These are phyloP conservation scores for Lagenaria siceraria DNA, from an alignment of 306 rosid genomes.

Conservation along the genomic window DNA sequence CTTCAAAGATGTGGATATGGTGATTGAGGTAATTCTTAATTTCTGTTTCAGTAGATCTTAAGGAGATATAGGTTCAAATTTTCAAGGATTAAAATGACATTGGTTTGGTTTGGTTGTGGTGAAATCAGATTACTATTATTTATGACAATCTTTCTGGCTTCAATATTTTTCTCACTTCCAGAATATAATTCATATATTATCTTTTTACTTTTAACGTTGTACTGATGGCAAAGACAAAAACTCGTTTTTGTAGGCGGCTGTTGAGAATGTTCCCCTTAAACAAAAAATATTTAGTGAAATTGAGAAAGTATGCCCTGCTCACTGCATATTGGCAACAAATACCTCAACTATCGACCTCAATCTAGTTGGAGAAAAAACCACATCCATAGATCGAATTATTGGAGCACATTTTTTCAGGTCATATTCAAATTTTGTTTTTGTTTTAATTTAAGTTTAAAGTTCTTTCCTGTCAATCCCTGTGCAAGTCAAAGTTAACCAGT, in stretches of 20 bases:
- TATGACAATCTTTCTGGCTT: not conserved
- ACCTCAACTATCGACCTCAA: conserved; percentile 86
- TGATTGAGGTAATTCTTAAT: conserved; percentile 58
- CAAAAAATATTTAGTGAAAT: conserved; percentile 78
- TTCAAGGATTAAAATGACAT: not conserved
- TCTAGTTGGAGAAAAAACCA: conserved; percentile 59
- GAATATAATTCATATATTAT: not conserved
- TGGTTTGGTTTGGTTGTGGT: not conserved
- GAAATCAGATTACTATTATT: not conserved
- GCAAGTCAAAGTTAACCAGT: not conserved
- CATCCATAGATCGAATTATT: conserved; percentile 59
- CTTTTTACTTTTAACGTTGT: not conserved
- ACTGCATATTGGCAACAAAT: conserved; percentile 78
- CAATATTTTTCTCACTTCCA: not conserved
- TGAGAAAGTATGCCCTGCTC: conserved; percentile 76
- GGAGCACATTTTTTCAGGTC: conserved; percentile 99
- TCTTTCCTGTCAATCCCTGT: not conserved
- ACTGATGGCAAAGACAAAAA: not conserved
- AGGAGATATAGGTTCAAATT: not conserved
- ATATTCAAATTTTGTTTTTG: conserved; percentile 14
- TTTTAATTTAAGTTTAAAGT: not conserved
- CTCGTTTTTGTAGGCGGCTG: conserved; percentile 60
- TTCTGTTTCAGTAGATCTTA: not conserved
- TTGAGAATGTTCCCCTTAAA: conserved; percentile 73
- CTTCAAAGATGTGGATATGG: conserved; percentile 79